Evolutionary conservation across 768 basidiomycete species (phyloP).

Genomic region (Lyophyllum decastes): DNA sequence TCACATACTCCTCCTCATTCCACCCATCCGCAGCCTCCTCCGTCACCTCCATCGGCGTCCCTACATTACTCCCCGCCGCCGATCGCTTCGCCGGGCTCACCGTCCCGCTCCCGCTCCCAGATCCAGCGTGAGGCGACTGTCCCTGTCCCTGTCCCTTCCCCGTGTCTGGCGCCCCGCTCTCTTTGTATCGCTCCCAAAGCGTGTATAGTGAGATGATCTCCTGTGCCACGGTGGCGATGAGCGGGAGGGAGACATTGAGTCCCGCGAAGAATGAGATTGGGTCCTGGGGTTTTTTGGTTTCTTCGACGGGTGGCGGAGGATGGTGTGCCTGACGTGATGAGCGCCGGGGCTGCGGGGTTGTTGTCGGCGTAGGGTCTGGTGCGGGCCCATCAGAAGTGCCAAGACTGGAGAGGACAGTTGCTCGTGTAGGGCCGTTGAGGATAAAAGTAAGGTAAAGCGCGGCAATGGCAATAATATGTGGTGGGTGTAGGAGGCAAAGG

Average conservation of each 20-base stretch:
- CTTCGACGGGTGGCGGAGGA: conserved; percentile 23
- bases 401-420: conserved; percentile 36
- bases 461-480: conserved; percentile 91
- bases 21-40: conserved; percentile 19
- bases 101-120: conserved; percentile 7
- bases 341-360: conserved; percentile 46
- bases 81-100: conserved; percentile 29
- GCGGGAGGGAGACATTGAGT: conserved; percentile 81
- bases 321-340: conserved; percentile 50
- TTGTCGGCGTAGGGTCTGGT: conserved; percentile 8
- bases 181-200: conserved; percentile 84
- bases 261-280: conserved; percentile 81
- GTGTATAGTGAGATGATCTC: conserved; percentile 90
- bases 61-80: conserved; percentile 23
- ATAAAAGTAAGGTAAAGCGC: conserved; percentile 88
- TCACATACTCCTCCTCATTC: conserved; percentile 42
- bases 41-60: conserved; percentile 29
- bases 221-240: conserved; percentile 83
- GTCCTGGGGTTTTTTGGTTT: conserved; percentile 55
- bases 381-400: conserved; percentile 18
- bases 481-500: conserved; percentile 91
- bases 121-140: conserved; percentile 27
- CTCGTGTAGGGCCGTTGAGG: conserved; percentile 61
- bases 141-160: conserved; percentile 25
- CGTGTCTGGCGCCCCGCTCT: conserved; percentile 50